Percentiles rank a stretch among this genome's conserved stretches.
phyloP scores from a whole-genome alignment of 257 asterid species.

The Nicotiana tomentosiformis region DNA sequence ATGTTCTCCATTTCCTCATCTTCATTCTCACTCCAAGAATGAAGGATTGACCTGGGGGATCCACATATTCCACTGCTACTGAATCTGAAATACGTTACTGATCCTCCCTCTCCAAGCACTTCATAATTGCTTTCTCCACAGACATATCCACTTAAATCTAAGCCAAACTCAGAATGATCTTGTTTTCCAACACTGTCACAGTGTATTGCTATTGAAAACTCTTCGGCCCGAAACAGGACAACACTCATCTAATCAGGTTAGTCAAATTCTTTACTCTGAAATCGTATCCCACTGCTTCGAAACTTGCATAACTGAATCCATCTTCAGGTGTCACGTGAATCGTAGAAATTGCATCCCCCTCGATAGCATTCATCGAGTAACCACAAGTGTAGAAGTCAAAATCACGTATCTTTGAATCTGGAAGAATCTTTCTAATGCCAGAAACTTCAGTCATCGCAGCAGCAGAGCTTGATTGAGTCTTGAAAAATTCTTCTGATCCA shows the following conservation, averaged over 20 bases:
- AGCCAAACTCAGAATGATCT: neutral
- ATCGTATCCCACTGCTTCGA: slow-evolving; percentile 23
- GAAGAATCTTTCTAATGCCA: no score
- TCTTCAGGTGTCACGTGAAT: slow-evolving; percentile 22
- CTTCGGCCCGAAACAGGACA: slow-evolving; percentile 20
- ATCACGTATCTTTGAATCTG: no score
- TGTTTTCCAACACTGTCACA: slow-evolving; percentile 11
- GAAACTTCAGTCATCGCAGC: no score
- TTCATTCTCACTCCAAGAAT: neutral
- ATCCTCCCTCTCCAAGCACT: slow-evolving; percentile 13
- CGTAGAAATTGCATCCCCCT: slow-evolving; percentile 23
- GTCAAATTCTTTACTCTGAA: slow-evolving; percentile 3
- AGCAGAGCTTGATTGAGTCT: no score
- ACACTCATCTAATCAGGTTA: slow-evolving; percentile 14
- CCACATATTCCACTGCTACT: neutral
- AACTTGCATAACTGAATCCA: slow-evolving; percentile 40
- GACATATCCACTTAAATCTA: slow-evolving; percentile 9
- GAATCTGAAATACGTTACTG: neutral
- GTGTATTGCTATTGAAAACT: slow-evolving; percentile 25
- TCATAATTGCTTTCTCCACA: slow-evolving; percentile 7
- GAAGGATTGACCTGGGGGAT: slow-evolving; percentile 12
- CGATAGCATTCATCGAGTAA: slow-evolving; percentile 35
- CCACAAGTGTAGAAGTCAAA: neutral
- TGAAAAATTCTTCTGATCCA: no score
- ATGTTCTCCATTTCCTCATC: neutral